Conservation (phyloP, 345 rosid genomes). For the Xanthoceras sorbifolium region DNA sequence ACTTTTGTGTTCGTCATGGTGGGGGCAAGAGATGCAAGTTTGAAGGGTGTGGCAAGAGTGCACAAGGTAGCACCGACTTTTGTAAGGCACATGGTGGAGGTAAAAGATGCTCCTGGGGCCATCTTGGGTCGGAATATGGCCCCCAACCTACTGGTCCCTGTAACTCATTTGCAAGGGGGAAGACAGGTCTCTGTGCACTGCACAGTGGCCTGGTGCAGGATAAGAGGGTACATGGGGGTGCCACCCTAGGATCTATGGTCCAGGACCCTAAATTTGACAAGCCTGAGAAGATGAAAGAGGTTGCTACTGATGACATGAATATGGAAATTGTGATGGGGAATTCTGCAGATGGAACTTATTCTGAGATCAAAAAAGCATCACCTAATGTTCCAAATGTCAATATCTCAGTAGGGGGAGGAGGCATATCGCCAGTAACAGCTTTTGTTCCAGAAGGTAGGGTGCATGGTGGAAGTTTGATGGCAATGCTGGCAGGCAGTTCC, state of each 20-base stretch:
- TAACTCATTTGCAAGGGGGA: constrained; percentile 84
- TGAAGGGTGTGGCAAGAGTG: constrained; percentile 94
- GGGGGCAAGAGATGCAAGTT: constrained; percentile 94
- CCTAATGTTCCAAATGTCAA: constrained; percentile 12
- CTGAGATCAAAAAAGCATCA: constrained; percentile 41
- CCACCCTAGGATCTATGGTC: constrained; percentile 51
- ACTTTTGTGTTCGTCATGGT: constrained; percentile 94
- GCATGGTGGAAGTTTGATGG: constrained; percentile 91
- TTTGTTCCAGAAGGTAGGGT: constrained; percentile 89
- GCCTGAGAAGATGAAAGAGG: constrained; percentile 58
- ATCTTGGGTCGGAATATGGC: constrained; percentile 71
- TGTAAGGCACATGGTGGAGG: constrained; percentile 99
- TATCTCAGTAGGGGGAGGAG: constrained; percentile 30
- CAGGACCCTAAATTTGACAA: constrained; percentile 49
- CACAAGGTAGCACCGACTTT: constrained; percentile 95
- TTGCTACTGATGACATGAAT: constrained; percentile 56
- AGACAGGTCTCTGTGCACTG: constrained; percentile 83
- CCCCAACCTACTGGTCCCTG: constrained; percentile 63
- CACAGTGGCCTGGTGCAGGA: constrained; percentile 81
- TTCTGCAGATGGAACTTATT: constrained; percentile 33
- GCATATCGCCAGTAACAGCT: constrained; percentile 28
- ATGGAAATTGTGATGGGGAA: constrained; percentile 43
- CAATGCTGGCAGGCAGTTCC: constrained; percentile 59
- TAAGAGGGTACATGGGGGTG: constrained; percentile 86
- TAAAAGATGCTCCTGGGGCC: constrained; percentile 93